These are phyloP conservation scores for Novymonas esmeraldas DNA, from an alignment of 208 protist genomes.

Conservation along the genomic window DNA sequence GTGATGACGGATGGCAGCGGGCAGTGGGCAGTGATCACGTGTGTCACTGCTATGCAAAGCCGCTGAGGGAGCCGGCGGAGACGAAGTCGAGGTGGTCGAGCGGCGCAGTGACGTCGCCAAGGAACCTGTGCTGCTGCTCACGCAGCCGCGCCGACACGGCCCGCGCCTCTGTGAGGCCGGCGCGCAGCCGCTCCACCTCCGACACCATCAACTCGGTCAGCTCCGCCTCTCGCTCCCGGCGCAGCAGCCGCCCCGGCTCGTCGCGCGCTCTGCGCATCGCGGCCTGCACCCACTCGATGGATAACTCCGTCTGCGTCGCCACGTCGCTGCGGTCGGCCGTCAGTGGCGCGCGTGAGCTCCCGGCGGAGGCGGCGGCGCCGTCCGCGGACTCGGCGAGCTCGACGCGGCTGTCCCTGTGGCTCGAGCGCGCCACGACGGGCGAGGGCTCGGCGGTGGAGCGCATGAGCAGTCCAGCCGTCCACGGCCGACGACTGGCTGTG, in stretches of 20 bases:
- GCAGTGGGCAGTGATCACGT: background rate
- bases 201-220: constrained; percentile 37
- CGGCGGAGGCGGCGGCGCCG: background rate
- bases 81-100: constrained; percentile 23
- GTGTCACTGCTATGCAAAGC: background rate
- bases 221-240: constrained; percentile 34
- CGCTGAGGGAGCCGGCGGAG: constrained; percentile 1
- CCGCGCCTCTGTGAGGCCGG: constrained; percentile 26
- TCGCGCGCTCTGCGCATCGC: constrained; percentile 11
- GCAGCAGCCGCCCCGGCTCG: constrained; percentile 9
- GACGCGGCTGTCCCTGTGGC: background rate
- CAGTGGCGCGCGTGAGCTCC: background rate
- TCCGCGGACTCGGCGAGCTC: background rate
- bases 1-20: background rate
- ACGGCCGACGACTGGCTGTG: constrained; percentile 9
- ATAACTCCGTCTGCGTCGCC: constrained; percentile 41
- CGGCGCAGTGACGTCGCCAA: constrained; percentile 45
- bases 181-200: constrained; percentile 45
- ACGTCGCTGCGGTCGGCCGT: constrained; percentile 10
- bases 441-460: background rate
- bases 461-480: constrained; percentile 18
- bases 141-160: constrained; percentile 35
- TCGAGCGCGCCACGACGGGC: background rate
- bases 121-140: constrained; percentile 55
- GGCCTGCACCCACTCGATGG: constrained; percentile 35